Percentiles rank a stretch among this genome's conserved stretches.
phyloP scores from a whole-genome alignment of 352 stramenopile species.

The Pythium oligandrum region DNA sequence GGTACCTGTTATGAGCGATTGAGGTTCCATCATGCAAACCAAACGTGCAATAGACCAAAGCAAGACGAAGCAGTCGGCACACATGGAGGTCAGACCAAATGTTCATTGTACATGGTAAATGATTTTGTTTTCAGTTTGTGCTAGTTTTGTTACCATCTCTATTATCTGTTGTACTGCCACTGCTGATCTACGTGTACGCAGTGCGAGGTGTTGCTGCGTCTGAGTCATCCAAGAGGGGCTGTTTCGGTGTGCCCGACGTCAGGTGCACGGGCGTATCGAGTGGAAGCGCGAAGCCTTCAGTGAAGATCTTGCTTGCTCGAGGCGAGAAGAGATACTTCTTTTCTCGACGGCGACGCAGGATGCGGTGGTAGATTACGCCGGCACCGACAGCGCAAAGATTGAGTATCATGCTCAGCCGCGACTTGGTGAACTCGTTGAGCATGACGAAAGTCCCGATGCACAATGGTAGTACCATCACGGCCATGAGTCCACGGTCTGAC shows the following conservation, averaged over 20 bases:
- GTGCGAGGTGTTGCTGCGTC: no score
- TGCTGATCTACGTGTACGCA: no score
- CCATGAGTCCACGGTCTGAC: constrained; percentile 42
- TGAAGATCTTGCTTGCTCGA: constrained; percentile 18
- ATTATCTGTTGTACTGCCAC: no score
- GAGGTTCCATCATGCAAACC: no score
- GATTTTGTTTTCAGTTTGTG: no score
- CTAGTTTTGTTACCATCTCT: no score
- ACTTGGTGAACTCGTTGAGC: constrained; percentile 66
- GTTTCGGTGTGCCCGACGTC: constrained; percentile 3
- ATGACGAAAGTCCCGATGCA: constrained; percentile 57
- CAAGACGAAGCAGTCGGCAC: no score
- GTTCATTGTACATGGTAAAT: no score
- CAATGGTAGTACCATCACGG: constrained; percentile 46
- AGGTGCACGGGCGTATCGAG: constrained; percentile 10
- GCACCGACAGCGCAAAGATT: constrained; percentile 46
- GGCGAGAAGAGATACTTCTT: constrained; percentile 6
- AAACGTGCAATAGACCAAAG: no score
- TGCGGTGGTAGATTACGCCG: constrained; percentile 48
- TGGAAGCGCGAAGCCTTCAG: constrained; percentile 7
- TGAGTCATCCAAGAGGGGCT: constrained; percentile 6
- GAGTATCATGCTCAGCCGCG: constrained; percentile 39
- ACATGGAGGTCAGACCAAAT: no score
- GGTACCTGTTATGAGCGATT: no score
- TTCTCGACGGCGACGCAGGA: constrained; percentile 28